Evolutionary conservation across 768 basidiomycete species (phyloP).

Genomic region (Suillus luteus): DNA sequence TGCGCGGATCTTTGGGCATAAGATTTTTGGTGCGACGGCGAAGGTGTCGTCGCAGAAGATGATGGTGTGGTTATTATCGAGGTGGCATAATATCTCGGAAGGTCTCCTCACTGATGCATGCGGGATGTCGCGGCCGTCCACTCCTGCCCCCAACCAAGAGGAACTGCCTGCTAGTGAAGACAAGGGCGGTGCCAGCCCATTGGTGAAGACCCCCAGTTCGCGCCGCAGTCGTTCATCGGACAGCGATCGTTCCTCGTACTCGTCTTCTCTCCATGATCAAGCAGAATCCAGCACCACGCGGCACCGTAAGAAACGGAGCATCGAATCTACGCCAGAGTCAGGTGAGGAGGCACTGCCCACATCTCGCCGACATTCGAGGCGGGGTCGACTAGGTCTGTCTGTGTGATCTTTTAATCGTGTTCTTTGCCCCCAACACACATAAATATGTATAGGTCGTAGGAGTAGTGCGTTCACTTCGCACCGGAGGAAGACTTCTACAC

Average conservation of each 20-base stretch:
- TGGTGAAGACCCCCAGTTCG: constrained; percentile 14
- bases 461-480: not conserved
- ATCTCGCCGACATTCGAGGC: not conserved
- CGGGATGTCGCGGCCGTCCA: constrained; percentile 22
- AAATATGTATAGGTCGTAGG: not conserved
- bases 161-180: not conserved
- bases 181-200: not conserved
- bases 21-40: constrained; percentile 39
- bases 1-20: constrained; percentile 47
- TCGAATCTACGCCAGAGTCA: constrained; percentile 15
- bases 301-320: constrained; percentile 18
- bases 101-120: constrained; percentile 27
- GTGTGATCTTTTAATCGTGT: constrained; percentile 12
- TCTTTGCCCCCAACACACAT: not conserved
- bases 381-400: constrained; percentile 10
- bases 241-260: constrained; percentile 8
- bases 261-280: constrained; percentile 19
- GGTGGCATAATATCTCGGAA: constrained; percentile 32
- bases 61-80: constrained; percentile 36
- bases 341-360: constrained; percentile 1
- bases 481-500: not conserved
- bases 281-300: constrained; percentile 17
- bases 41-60: constrained; percentile 29
- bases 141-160: constrained; percentile 11
- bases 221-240: constrained; percentile 12